These are phyloP conservation scores for Didymosphaeria variabile DNA, from an alignment of 2,329 filamentous ascomycete species.

Conservation along the genomic window DNA sequence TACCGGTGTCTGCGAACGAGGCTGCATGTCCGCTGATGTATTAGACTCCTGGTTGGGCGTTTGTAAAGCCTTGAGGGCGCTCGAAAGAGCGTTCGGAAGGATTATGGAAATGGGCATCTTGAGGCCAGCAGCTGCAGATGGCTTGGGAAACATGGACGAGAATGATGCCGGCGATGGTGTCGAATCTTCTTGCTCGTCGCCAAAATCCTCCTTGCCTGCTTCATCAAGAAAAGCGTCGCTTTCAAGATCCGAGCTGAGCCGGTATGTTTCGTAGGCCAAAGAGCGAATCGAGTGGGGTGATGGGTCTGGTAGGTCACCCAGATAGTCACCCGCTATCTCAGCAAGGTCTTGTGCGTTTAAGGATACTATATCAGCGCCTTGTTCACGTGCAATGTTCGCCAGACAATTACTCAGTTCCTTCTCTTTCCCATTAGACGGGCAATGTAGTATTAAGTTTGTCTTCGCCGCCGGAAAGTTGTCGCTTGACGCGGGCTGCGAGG, in stretches of 20 bases:
- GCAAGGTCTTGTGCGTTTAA: conserved; percentile 76
- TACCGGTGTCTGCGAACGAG: conserved; percentile 32
- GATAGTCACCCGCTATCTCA: conserved; percentile 72
- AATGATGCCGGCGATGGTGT: conserved; percentile 24
- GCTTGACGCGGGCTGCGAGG: conserved; percentile 47
- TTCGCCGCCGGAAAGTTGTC: conserved; percentile 59
- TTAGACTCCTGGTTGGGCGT: conserved; percentile 21
- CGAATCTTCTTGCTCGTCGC: conserved; percentile 51
- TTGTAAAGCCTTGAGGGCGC: conserved; percentile 27
- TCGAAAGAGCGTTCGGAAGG: conserved; percentile 30
- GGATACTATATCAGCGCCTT: conserved; percentile 72
- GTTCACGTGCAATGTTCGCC: conserved; percentile 67
- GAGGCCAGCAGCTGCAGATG: not conserved
- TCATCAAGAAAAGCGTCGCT: conserved; percentile 33
- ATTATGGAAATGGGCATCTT: conserved; percentile 28
- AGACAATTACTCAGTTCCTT: conserved; percentile 69
- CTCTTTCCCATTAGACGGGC: conserved; percentile 65
- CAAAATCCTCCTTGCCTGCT: conserved; percentile 34
- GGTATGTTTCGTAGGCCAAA: conserved; percentile 65
- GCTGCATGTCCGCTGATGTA: conserved; percentile 25
- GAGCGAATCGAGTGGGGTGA: conserved; percentile 57
- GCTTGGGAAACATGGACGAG: conserved; percentile 17
- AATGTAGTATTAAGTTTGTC: conserved; percentile 67
- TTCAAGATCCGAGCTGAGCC: conserved; percentile 43
- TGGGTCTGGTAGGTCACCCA: conserved; percentile 68